A percentile compares a stretch with the other conserved stretches of the same genome.
These are phyloP conservation scores for Pelargonium australe DNA, from an alignment of 441 rosid genomes.

Conservation along the genomic window DNA sequence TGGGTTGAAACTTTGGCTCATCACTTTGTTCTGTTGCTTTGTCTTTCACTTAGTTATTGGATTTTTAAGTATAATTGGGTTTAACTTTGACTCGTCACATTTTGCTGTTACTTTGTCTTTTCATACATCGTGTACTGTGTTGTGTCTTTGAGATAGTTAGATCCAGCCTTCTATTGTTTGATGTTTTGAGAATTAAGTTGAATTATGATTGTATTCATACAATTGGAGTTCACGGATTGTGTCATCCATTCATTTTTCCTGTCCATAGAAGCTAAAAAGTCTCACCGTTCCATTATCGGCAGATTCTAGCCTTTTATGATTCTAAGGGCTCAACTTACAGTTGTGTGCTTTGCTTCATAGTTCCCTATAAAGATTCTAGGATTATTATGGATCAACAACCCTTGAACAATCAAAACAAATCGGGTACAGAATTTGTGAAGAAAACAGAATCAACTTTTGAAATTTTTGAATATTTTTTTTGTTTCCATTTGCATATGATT, in stretches of 20 bases:
- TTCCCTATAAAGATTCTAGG: no score
- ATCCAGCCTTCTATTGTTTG: background rate
- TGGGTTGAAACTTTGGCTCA: no score
- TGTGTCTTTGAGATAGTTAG: background rate
- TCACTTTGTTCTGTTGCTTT: no score
- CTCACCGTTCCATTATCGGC: background rate
- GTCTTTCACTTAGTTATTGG: no score
- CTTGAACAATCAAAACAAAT: no score
- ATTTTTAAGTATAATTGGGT: background rate
- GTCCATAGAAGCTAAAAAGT: no score
- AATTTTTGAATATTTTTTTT: background rate
- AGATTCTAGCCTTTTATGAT: background rate
- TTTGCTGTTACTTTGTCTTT: background rate
- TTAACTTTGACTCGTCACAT: background rate
- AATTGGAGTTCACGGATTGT: background rate
- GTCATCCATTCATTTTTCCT: background rate
- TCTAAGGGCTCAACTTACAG: background rate
- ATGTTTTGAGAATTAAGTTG: background rate
- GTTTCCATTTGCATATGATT: background rate
- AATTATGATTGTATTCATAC: background rate
- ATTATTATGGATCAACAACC: no score
- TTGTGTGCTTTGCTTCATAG: no score
- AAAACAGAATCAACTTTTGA: background rate
- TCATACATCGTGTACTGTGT: background rate
- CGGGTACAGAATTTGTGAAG: background rate